A percentile compares a stretch with the other conserved stretches of the same genome.
phyloP scores from a whole-genome alignment of 441 rosid genomes.

The Bocquillonia castaneifolia region DNA sequence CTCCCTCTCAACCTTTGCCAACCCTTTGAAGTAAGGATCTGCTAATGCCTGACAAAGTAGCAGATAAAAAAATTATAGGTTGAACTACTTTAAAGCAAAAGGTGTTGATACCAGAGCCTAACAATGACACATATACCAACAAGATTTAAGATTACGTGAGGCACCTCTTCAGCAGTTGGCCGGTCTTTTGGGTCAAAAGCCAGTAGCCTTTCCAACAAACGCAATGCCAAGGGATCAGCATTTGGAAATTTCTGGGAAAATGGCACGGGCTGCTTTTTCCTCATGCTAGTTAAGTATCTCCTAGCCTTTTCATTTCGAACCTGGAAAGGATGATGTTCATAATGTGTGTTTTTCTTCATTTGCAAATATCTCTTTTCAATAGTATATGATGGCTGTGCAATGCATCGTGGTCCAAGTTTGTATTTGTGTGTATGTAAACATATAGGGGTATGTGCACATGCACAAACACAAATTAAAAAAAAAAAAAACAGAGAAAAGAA shows the following conservation, averaged over 20 bases:
- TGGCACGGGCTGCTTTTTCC: conserved; percentile 73
- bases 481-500: too few relatives aligned
- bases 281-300: conserved; percentile 87
- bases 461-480: too few relatives aligned
- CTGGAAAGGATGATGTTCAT: conserved; percentile 31
- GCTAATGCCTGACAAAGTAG: conserved; percentile 58
- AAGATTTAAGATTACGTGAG: background rate
- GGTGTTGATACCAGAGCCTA: background rate
- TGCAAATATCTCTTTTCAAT: background rate
- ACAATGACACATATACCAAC: background rate
- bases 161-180: conserved; percentile 88
- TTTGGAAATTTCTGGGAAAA: conserved; percentile 74
- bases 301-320: conserved; percentile 95
- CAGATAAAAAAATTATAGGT: background rate
- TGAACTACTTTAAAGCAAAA: too few relatives aligned
- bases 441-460: background rate
- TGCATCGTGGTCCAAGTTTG: background rate
- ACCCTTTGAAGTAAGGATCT: conserved; percentile 88
- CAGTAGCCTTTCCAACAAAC: conserved; percentile 68
- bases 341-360: background rate
- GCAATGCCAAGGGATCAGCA: conserved; percentile 74
- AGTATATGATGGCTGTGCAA: background rate
- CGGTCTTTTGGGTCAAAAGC: conserved; percentile 95
- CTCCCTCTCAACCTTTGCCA: conserved; percentile 79
- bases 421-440: background rate